These are phyloP conservation scores for Massariosphaeria phaeospora DNA, from an alignment of 495 filamentous ascomycete genomes.

Conservation along the genomic window DNA sequence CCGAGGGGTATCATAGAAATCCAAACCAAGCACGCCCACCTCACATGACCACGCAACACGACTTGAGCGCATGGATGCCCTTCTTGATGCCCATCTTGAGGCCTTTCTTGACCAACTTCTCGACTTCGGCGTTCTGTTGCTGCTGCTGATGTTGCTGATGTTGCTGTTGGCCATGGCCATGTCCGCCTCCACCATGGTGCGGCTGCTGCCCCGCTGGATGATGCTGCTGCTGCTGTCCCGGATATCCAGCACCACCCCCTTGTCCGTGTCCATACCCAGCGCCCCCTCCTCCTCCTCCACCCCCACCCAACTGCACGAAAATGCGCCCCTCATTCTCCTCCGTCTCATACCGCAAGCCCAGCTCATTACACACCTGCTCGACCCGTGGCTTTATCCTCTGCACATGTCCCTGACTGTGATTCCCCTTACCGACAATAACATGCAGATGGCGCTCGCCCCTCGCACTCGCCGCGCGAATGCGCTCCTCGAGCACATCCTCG, in stretches of 20 bases:
- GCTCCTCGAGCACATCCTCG: slow-evolving; percentile 75
- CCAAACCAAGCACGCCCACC: background rate
- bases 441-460: slow-evolving; percentile 73
- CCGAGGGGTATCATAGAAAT: slow-evolving; percentile 13
- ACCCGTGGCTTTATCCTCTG: slow-evolving; percentile 91
- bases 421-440: slow-evolving; percentile 91
- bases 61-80: slow-evolving; percentile 59
- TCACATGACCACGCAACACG: slow-evolving; percentile 76
- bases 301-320: slow-evolving; percentile 63
- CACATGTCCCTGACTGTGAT: slow-evolving; percentile 71
- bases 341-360: slow-evolving; percentile 73
- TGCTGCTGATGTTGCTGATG: slow-evolving; percentile 33
- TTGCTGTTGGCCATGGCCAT: slow-evolving; percentile 30
- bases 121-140: slow-evolving; percentile 55
- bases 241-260: slow-evolving; percentile 13
- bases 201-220: slow-evolving; percentile 35
- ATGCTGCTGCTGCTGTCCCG: slow-evolving; percentile 17
- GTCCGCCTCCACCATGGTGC: slow-evolving; percentile 39
- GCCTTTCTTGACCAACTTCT: slow-evolving; percentile 58
- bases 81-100: slow-evolving; percentile 54
- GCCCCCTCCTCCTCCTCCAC: too few relatives aligned
- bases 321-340: slow-evolving; percentile 87
- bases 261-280: slow-evolving; percentile 35
- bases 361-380: slow-evolving; percentile 73
- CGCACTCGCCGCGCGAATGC: slow-evolving; percentile 67